Percentiles rank a stretch among this genome's conserved stretches.
Evolutionary conservation across 148 eudicot species (phyloP).

Genomic region (Polygonum aviculare): DNA sequence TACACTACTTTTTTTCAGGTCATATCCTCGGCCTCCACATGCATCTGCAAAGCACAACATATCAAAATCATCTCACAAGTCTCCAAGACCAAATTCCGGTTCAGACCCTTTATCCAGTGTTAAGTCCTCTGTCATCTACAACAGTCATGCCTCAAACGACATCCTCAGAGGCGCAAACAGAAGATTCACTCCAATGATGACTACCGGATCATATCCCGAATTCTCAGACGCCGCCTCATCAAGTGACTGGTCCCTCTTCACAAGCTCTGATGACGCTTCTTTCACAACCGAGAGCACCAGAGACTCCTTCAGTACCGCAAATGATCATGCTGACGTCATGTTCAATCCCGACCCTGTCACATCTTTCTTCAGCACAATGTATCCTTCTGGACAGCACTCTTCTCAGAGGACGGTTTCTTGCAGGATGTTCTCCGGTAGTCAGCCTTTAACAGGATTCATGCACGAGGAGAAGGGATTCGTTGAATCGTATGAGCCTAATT

Average conservation of each 20-base stretch:
- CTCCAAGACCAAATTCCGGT: slow-evolving; percentile 24
- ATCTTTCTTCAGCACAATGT: slow-evolving; percentile 37
- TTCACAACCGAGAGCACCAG: slow-evolving; percentile 88
- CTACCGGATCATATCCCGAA: slow-evolving; percentile 31
- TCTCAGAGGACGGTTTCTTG: slow-evolving; percentile 55
- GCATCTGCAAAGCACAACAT: background rate
- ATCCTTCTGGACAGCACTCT: slow-evolving; percentile 24
- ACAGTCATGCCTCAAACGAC: slow-evolving; percentile 14
- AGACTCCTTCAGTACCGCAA: slow-evolving; percentile 64
- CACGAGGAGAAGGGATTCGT: slow-evolving; percentile 44
- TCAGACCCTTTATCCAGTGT: slow-evolving; percentile 18
- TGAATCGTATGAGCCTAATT: slow-evolving; percentile 21
- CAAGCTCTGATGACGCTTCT: slow-evolving; percentile 94
- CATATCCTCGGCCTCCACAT: slow-evolving; percentile 54
- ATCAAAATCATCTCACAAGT: slow-evolving; percentile 21
- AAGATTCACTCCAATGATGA: slow-evolving; percentile 25
- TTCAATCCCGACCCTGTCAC: slow-evolving; percentile 44
- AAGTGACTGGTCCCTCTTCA: slow-evolving; percentile 85
- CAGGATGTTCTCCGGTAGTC: slow-evolving; percentile 48
- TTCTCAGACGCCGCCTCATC: slow-evolving; percentile 59
- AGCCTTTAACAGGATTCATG: slow-evolving; percentile 40
- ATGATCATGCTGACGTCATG: slow-evolving; percentile 45
- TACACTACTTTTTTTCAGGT: slow-evolving; percentile 28
- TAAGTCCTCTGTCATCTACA: slow-evolving; percentile 11
- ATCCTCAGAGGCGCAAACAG: slow-evolving; percentile 28